These are phyloP conservation scores for Zygosaccharomyces bisporus DNA, from an alignment of 805 yeast genomes.

Conservation along the genomic window DNA sequence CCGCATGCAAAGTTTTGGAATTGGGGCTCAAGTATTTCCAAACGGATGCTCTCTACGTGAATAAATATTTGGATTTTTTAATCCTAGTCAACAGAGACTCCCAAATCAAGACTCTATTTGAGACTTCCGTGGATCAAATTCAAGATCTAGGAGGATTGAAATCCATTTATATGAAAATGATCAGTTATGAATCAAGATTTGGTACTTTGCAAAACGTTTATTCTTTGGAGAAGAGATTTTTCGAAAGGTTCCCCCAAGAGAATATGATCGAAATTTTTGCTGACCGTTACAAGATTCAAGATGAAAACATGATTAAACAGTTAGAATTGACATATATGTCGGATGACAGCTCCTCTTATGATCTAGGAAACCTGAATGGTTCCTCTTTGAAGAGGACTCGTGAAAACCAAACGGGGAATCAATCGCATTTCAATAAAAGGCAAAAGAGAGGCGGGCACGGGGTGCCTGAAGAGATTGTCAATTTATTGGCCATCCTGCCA, in stretches of 20 bases:
- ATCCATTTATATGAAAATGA: conserved; percentile 53
- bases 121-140: conserved; percentile 59
- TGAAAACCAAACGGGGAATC: conserved; percentile 10
- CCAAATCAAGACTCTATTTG: conserved; percentile 77
- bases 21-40: conserved; percentile 61
- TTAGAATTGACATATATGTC: conserved; percentile 37
- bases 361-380: conserved; percentile 8
- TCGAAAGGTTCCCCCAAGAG: conserved; percentile 63
- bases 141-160: conserved; percentile 37
- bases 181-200: conserved; percentile 62
- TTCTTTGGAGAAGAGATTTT: conserved; percentile 62
- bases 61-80: conserved; percentile 68
- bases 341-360: conserved; percentile 18
- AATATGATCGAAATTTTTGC: conserved; percentile 36
- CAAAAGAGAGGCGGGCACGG: conserved; percentile 15
- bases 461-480: conserved; percentile 30
- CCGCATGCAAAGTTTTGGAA: conserved; percentile 74
- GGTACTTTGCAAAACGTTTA: conserved; percentile 68
- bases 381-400: conserved; percentile 23
- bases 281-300: conserved; percentile 37
- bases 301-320: conserved; percentile 33
- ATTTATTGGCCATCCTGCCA: conserved; percentile 30
- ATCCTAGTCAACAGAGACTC: conserved; percentile 64
- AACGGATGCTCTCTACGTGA: conserved; percentile 57
- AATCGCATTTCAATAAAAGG: conserved; percentile 9